A percentile compares a stretch with the other conserved stretches of the same genome.
phyloP scores from a whole-genome alignment of 768 basidiomycete species.

The Suillus ampliporus region DNA sequence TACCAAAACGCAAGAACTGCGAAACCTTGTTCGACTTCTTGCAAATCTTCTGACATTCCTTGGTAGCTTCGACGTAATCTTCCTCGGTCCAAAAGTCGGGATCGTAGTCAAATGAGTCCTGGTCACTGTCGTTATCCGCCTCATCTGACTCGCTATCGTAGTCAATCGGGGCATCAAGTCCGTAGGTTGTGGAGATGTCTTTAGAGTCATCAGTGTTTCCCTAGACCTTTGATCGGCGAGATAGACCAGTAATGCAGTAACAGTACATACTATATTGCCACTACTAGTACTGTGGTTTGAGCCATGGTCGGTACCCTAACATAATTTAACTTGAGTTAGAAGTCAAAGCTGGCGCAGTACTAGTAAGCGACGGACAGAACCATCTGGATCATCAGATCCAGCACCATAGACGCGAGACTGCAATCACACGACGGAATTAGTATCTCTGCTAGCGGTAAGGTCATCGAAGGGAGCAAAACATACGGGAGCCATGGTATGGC shows the following conservation, averaged over 20 bases:
- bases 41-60: conserved; percentile 1
- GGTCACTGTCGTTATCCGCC: background rate
- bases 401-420: background rate
- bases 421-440: background rate
- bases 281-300: background rate
- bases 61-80: background rate
- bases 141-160: background rate
- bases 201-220: background rate
- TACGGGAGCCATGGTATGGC: background rate
- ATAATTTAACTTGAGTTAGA: background rate
- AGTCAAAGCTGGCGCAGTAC: no score
- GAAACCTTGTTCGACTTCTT: background rate
- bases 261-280: background rate
- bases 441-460: background rate
- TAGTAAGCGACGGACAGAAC: no score
- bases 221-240: background rate
- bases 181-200: background rate
- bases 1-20: conserved; percentile 3
- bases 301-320: background rate
- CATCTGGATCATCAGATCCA: background rate
- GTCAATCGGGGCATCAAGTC: background rate
- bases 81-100: background rate
- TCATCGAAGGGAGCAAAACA: background rate
- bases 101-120: background rate
- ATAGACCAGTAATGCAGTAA: background rate